Conservation (phyloP, 2,329 filamentous ascomycete genomes). For the Arthrobotrys pseudoclavata region DNA sequence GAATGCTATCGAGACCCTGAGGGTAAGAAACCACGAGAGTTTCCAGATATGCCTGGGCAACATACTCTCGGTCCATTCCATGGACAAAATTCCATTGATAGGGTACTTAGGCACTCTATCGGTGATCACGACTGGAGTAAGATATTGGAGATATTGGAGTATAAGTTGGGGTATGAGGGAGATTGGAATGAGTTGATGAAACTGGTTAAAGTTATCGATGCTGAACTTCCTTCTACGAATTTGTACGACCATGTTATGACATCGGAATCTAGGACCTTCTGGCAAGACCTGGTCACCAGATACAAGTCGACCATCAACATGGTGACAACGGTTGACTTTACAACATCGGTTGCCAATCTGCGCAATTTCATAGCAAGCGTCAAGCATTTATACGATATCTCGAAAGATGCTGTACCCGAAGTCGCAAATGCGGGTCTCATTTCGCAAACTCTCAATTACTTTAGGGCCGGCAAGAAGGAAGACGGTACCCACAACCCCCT, state of each 20-base stretch:
- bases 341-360: slow-evolving; percentile 40
- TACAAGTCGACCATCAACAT: slow-evolving; percentile 44
- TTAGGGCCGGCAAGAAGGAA: slow-evolving; percentile 26
- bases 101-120: slow-evolving; percentile 42
- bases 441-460: slow-evolving; percentile 17
- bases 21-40: slow-evolving; percentile 1
- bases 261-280: slow-evolving; percentile 28
- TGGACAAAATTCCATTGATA: slow-evolving; percentile 35
- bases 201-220: slow-evolving; percentile 27
- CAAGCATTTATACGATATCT: slow-evolving; percentile 20
- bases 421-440: slow-evolving; percentile 6
- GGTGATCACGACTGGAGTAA: slow-evolving; percentile 19
- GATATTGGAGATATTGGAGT: slow-evolving; percentile 22
- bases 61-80: slow-evolving; percentile 36
- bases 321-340: slow-evolving; percentile 45
- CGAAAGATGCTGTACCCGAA: slow-evolving; percentile 3
- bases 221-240: slow-evolving; percentile 42
- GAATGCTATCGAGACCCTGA: slow-evolving; percentile 38
- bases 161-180: slow-evolving; percentile 26
- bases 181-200: slow-evolving; percentile 41
- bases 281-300: slow-evolving; percentile 34
- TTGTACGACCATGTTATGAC: slow-evolving; percentile 27
- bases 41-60: slow-evolving; percentile 43
- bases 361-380: slow-evolving; percentile 43
- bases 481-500: slow-evolving; percentile 5